Evolutionary conservation across 768 basidiomycete species (phyloP).

Genomic region (Lentinula boryana): DNA sequence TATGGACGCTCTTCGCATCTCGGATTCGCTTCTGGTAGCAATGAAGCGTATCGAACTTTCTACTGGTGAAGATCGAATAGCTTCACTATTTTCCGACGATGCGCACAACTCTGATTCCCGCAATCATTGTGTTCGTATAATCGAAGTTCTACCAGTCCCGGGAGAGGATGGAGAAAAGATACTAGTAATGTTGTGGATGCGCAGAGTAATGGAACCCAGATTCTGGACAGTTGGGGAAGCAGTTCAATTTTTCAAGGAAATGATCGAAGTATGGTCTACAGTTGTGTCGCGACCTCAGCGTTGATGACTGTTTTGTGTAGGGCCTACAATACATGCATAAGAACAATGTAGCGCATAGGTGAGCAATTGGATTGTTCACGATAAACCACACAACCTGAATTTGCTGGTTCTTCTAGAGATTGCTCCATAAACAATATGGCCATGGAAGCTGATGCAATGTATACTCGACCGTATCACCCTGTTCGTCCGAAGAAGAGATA

Average conservation of each 20-base stretch:
- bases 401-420: not conserved
- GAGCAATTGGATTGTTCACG: not conserved
- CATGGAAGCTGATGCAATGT: not conserved
- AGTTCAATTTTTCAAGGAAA: slow-evolving; percentile 20
- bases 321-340: slow-evolving; percentile 27
- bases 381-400: not conserved
- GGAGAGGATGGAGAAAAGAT: slow-evolving; percentile 11
- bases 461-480: not conserved
- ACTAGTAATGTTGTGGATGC: slow-evolving; percentile 23
- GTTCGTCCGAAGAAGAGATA: not conserved
- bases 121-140: slow-evolving; percentile 23
- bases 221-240: slow-evolving; percentile 25
- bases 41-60: slow-evolving; percentile 12
- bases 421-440: not conserved
- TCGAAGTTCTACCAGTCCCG: slow-evolving; percentile 17
- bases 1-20: slow-evolving; percentile 15
- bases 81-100: slow-evolving; percentile 11
- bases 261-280: slow-evolving; percentile 19
- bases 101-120: slow-evolving; percentile 12
- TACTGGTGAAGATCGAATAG: slow-evolving; percentile 12
- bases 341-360: slow-evolving; percentile 20
- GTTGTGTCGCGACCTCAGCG: too few relatives aligned
- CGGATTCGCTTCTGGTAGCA: slow-evolving; percentile 14
- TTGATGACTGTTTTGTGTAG: slow-evolving; percentile 9
- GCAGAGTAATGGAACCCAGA: slow-evolving; percentile 9